A percentile compares a stretch with the other conserved stretches of the same genome.
Evolutionary conservation across 148 eudicot genomes (phyloP).

Genomic region (Mesembryanthemum crystallinum): DNA sequence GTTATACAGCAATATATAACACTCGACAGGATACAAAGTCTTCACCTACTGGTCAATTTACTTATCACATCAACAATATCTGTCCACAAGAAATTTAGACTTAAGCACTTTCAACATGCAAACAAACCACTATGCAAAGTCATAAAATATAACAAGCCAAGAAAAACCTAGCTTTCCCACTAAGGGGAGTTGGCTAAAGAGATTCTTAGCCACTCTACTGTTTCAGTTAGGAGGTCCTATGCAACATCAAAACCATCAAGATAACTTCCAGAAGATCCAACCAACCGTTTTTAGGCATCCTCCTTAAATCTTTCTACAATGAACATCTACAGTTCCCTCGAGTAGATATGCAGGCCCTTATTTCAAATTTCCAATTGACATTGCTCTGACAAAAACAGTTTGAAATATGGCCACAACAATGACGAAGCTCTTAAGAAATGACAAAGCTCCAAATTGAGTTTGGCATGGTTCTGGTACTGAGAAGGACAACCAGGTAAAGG

Average conservation of each 20-base stretch:
- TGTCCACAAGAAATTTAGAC: background rate
- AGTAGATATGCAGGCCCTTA: no score
- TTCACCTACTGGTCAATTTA: background rate
- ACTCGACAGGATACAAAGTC: background rate
- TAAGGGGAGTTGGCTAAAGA: no score
- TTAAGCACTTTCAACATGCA: background rate
- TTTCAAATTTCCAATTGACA: background rate
- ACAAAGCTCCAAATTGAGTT: no score
- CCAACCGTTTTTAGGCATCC: background rate
- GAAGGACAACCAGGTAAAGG: background rate
- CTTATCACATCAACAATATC: background rate
- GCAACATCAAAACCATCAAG: background rate
- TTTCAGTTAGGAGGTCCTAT: background rate
- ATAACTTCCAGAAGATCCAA: background rate
- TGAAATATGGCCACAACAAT: background rate
- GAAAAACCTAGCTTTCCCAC: no score
- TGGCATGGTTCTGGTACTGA: no score
- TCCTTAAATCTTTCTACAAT: background rate
- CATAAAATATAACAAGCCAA: no score
- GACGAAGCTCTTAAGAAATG: background rate
- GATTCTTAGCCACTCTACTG: background rate
- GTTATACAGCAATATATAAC: slow-evolving; percentile 3
- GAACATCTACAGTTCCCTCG: background rate
- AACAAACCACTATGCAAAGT: background rate
- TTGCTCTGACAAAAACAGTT: background rate